Base-by-base conservation (phyloP, 805 yeast genomes). In the Candida maesae region DNA sequence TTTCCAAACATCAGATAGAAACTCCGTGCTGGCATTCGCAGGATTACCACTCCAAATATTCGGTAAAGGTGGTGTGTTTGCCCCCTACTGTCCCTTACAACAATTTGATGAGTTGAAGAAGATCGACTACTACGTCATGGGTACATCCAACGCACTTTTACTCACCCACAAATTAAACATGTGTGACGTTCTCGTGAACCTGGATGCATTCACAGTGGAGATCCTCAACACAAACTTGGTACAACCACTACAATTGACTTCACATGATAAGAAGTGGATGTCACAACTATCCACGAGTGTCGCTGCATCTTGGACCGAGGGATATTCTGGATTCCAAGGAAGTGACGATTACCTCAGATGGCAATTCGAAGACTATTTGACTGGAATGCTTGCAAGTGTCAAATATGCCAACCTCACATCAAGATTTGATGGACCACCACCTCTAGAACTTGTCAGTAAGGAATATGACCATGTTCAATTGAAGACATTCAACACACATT, bases 11-110 rank as follows among this genome's bases (percentile, higher is more conserved):
- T 81, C 86, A 44, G 90, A 88, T 60, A 66, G 96, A 37, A 71
- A 73, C 47, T 85, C 96, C 1, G 71, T 90, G 58, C 65, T 91
- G 29, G 66, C 76, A 25, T 93, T 87, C 58, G 74, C 88, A 56
- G 99, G 98, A 0, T 68, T 93, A 24, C 99, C 99, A 0, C 66
- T 93, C 36, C 90, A 84, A 52, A 61, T 89, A 1, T 93, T 93
- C 63, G 88, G 88, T 36, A 76, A 78, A 50, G 95, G 95, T 33
- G 89, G 95, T 2, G 72, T 91, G 45, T 90, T 95, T 71, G 82
- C 84, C 51, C 98, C 99, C 2, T 93, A 91, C 63, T 72, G 90
- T n/a, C 95, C 98, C 0, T 66, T 93, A 41, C 99, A 91, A 60
- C 98, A 91, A 57, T 66, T 91, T 41, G 84, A 84, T 38, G 89